Base-by-base conservation (phyloP, 2,329 filamentous ascomycete genomes). In the Hirsutella minnesotensis region DNA sequence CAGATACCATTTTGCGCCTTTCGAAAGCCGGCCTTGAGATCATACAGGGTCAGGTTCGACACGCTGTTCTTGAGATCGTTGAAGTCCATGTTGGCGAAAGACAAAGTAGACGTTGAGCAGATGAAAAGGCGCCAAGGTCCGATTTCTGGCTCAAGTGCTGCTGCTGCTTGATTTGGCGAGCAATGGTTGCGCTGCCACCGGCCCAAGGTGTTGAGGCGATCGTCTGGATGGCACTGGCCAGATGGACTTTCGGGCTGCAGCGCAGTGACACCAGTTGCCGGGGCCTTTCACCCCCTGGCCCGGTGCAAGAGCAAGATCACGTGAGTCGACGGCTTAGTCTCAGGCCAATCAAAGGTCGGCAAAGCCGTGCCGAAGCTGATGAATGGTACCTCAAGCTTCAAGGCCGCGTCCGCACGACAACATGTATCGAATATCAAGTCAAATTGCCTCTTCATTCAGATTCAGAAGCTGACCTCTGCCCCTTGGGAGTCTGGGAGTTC, bases 1-100 rank as follows among this genome's bases (percentile, higher is more conserved):
- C 44, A 41, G 22, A 40, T 69, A 95, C 89, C 89, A 90, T 95
- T 95, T 60, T 95, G 89, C 46, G 94, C 86, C 66, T 95, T 95
- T 53, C 89, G 82, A 54, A 95, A 87, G 51, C 88, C 85, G 43
- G 89, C 89, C 71, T 95, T 95, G 69, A 95, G 61, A 66, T 95
- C 89, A 72, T 95, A 95, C 64, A 95, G 75, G 56, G 85, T 86
- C 74, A 95, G 73, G 69, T 92, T 94, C 70, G 82, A 82, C 65
- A 95, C 87, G 66, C 86, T 81, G 56, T 86, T 86, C 64, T 86
- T 90, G 43, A 95, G 65, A 58, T 74, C 86, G 66, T 81, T 83
- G 62, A 94, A 75, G 73, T 95, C 86, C 88, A 94, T 94, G 55
- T 60, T 68, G 40, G 42, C 50, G 46, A 34, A 18, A 18, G 20